phyloP scores from a whole-genome alignment of 2,329 filamentous ascomycete species.

The Capronia coronata region DNA sequence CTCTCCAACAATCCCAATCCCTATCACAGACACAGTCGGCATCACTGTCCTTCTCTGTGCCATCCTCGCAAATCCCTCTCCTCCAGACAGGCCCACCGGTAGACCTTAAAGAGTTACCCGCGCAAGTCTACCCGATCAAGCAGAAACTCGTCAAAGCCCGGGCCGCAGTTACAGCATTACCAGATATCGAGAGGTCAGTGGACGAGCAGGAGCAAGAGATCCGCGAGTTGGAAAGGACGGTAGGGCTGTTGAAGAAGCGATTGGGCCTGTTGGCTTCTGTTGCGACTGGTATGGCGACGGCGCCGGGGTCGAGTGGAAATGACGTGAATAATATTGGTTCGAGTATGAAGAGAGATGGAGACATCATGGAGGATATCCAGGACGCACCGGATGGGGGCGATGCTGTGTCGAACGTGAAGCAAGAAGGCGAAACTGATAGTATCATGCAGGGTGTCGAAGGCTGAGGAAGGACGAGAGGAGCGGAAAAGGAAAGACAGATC shows the following conservation, averaged over 20 bases:
- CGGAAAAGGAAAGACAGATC: background rate
- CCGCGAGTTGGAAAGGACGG: slow-evolving; percentile 36
- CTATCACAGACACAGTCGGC: slow-evolving; percentile 26
- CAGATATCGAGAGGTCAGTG: slow-evolving; percentile 41
- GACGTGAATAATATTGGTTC: background rate
- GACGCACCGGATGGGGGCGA: background rate
- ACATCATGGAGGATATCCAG: background rate
- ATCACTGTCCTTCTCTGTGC: slow-evolving; percentile 25
- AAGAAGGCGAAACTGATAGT: background rate
- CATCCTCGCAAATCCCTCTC: background rate
- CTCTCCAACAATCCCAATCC: slow-evolving; percentile 27
- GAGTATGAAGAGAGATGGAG: background rate
- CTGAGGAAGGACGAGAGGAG: background rate
- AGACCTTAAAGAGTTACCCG: slow-evolving; percentile 68
- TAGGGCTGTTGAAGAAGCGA: slow-evolving; percentile 36
- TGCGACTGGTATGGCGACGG: slow-evolving; percentile 2
- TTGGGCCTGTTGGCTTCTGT: slow-evolving; percentile 38
- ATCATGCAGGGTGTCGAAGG: background rate
- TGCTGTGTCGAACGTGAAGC: no score
- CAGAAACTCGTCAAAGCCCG: slow-evolving; percentile 76
- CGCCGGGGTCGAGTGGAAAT: background rate
- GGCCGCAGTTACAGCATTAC: slow-evolving; percentile 39
- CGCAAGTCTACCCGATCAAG: slow-evolving; percentile 70
- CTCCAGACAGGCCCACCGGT: slow-evolving; percentile 34
- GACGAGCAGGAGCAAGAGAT: slow-evolving; percentile 43